A percentile compares a stretch with the other conserved stretches of the same genome.
Conservation (phyloP, 2,329 filamentous ascomycete genomes). For the Hymenoscyphus fructigenus region DNA sequence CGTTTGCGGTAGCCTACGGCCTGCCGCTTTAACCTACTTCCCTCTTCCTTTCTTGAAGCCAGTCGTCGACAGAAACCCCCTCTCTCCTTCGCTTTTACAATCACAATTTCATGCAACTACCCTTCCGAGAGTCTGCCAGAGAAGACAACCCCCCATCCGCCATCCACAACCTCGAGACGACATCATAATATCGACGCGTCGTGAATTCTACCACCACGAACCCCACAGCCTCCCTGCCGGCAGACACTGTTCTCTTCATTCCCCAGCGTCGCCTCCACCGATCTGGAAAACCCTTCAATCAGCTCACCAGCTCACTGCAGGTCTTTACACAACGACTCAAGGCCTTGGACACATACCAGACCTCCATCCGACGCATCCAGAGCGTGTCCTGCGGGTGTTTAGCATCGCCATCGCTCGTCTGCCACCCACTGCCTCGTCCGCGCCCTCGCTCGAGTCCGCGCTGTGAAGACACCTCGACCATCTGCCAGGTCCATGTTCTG, state of each 20-base stretch:
- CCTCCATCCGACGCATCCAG: background rate
- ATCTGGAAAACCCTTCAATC: conserved; percentile 13
- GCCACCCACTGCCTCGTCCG: conserved; percentile 2
- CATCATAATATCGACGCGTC: conserved; percentile 14
- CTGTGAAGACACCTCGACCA: conserved; percentile 16
- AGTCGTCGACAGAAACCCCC: conserved; percentile 7
- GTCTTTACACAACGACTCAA: conserved; percentile 9
- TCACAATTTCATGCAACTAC: conserved; percentile 14
- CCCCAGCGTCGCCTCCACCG: conserved; percentile 9
- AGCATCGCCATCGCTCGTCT: conserved; percentile 3
- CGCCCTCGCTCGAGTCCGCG: conserved; percentile 20
- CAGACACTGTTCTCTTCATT: background rate
- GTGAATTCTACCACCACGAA: conserved; percentile 6
- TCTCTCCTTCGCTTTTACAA: conserved; percentile 13
- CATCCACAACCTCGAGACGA: conserved; percentile 8
- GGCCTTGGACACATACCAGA: background rate
- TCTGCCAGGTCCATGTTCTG: conserved; percentile 12
- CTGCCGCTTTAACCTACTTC: background rate
- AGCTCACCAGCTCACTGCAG: conserved; percentile 7
- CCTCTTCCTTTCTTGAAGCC: conserved; percentile 4
- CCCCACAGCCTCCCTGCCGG: background rate
- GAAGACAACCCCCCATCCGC: background rate
- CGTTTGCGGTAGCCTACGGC: too few relatives aligned
- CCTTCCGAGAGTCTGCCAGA: conserved; percentile 3
- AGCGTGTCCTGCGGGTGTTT: background rate